A percentile compares a stretch with the other conserved stretches of the same genome.
phyloP scores from a whole-genome alignment of 371 early-diverging fungal genomes.

The Circinella minor region DNA sequence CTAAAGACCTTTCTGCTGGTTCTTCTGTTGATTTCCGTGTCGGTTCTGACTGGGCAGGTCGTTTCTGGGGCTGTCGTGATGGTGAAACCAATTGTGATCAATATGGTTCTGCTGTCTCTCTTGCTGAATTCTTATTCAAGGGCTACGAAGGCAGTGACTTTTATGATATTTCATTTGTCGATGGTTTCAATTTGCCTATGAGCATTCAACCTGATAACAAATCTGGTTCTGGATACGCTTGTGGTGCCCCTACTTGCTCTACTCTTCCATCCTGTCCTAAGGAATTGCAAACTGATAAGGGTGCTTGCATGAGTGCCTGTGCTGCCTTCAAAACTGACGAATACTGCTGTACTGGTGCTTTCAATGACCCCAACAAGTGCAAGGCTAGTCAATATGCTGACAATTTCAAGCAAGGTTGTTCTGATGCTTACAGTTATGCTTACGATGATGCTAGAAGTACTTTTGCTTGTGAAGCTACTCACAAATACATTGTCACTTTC shows the following conservation, averaged over 20 bases:
- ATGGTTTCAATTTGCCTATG: constrained; percentile 47
- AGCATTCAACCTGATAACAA: constrained; percentile 31
- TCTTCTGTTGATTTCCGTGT: constrained; percentile 20
- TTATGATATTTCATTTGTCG: constrained; percentile 50
- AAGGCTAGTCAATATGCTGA: constrained; percentile 32
- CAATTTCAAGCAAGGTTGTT: constrained; percentile 38
- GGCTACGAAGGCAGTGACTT: constrained; percentile 26
- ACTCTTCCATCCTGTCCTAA: constrained; percentile 38
- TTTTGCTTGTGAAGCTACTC: constrained; percentile 35
- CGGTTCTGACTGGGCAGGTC: constrained; percentile 39
- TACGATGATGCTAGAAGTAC: constrained; percentile 55
- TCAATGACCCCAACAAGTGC: constrained; percentile 30
- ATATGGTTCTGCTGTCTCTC: constrained; percentile 32
- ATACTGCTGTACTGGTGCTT: constrained; percentile 46
- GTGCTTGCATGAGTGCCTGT: constrained; percentile 48
- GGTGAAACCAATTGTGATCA: constrained; percentile 33
- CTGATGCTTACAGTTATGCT: constrained; percentile 58
- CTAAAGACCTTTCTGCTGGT: constrained; percentile 22
- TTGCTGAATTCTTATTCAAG: constrained; percentile 46
- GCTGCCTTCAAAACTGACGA: constrained; percentile 36
- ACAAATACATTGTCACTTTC: constrained; percentile 51
- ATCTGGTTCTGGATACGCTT: constrained; percentile 26
- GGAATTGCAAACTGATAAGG: constrained; percentile 31
- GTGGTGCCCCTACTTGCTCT: constrained; percentile 34
- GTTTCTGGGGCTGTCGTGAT: constrained; percentile 41